phyloP scores from a whole-genome alignment of 2,329 filamentous ascomycete genomes.

The Cordyceps javanica region DNA sequence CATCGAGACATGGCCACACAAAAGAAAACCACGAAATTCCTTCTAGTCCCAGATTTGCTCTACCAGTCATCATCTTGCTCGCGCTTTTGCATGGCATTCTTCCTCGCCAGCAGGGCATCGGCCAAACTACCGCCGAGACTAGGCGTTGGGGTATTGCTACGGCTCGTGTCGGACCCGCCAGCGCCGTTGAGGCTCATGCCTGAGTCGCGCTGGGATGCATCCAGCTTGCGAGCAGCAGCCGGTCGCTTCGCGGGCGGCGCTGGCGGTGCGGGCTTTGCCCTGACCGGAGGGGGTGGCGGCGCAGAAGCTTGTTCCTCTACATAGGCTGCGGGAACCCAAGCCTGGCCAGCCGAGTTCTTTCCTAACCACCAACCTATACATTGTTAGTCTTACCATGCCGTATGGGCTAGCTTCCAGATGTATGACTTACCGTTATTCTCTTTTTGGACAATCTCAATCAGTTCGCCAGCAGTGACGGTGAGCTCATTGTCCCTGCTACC shows the following conservation, averaged over 20 bases:
- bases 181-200: slow-evolving; percentile 55
- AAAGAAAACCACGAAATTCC: not conserved
- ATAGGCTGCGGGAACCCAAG: slow-evolving; percentile 92
- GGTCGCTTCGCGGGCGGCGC: slow-evolving; percentile 78
- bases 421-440: slow-evolving; percentile 78
- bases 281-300: slow-evolving; percentile 55
- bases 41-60: slow-evolving; percentile 12
- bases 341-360: slow-evolving; percentile 66
- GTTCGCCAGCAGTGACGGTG: slow-evolving; percentile 68
- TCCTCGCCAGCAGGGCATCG: slow-evolving; percentile 69
- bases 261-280: slow-evolving; percentile 58
- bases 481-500: slow-evolving; percentile 83
- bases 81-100: slow-evolving; percentile 68
- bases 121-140: slow-evolving; percentile 69
- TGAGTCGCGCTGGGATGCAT: slow-evolving; percentile 65
- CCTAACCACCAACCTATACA: slow-evolving; percentile 90
- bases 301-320: slow-evolving; percentile 74
- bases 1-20: slow-evolving; percentile 11
- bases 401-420: not conserved
- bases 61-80: slow-evolving; percentile 67
- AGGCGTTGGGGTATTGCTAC: slow-evolving; percentile 65
- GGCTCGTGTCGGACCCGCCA: slow-evolving; percentile 54
- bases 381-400: slow-evolving; percentile 20
- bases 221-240: slow-evolving; percentile 61
- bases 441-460: slow-evolving; percentile 88